These are phyloP conservation scores for Chaetomiaceae sp. DNA, from an alignment of 2,329 filamentous ascomycete genomes.

Conservation along the genomic window DNA sequence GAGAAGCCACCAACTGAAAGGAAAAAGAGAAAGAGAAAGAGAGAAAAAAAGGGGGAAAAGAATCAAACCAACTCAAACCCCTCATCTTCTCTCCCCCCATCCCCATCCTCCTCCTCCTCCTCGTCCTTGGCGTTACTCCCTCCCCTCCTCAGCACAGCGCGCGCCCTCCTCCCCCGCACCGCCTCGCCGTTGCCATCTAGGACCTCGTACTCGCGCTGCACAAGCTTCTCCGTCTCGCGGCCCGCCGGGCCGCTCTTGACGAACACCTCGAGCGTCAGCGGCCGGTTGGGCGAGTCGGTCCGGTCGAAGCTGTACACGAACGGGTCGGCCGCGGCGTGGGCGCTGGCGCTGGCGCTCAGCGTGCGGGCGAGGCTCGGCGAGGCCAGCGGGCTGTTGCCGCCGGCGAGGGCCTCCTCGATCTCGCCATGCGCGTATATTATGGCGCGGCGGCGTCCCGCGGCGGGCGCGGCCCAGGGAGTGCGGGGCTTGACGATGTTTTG, in stretches of 20 bases:
- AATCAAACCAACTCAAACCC: constrained; percentile 40
- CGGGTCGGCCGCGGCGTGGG: constrained; percentile 29
- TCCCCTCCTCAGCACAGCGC: constrained; percentile 36
- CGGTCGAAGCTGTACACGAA: constrained; percentile 44
- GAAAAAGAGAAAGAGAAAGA: not conserved
- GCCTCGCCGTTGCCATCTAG: constrained; percentile 43
- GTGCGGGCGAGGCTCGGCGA: constrained; percentile 12
- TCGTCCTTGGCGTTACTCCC: constrained; percentile 12
- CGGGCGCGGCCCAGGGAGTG: constrained; percentile 27
- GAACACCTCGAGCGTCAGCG: constrained; percentile 37
- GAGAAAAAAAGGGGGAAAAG: not conserved
- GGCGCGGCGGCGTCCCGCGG: constrained; percentile 30
- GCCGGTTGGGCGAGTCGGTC: constrained; percentile 36
- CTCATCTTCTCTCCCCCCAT: constrained; percentile 33
- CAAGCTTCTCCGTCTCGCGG: constrained; percentile 41
- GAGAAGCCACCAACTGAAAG: not conserved
- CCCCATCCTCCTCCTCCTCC: constrained; percentile 29
- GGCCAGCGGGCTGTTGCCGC: constrained; percentile 7
- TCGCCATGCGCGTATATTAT: constrained; percentile 35
- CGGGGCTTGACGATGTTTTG: constrained; percentile 39
- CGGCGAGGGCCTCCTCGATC: constrained; percentile 34
- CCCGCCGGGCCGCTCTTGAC: constrained; percentile 33
- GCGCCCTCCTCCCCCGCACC: constrained; percentile 42
- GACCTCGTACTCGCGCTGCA: constrained; percentile 47
- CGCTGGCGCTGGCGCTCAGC: constrained; percentile 19